Evolutionary conservation across 1,139 yeast species (phyloP), one percentile per base, ranked within the genome.

Genomic region (Candida pseudoviswanathii): DNA sequence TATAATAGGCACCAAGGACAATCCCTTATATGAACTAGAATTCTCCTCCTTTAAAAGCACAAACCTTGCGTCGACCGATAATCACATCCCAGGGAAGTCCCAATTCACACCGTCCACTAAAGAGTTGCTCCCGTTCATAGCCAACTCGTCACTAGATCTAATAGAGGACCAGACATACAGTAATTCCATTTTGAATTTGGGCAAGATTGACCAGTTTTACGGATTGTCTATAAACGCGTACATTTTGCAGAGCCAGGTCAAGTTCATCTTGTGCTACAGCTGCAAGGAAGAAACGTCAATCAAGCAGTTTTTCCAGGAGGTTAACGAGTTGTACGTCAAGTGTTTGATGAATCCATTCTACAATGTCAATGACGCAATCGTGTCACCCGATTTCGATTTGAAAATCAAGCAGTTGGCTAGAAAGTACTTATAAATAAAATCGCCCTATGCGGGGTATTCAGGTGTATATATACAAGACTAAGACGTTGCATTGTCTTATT

Each of bases 121-220:
- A 59, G 97, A 92, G 63, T 71, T 92, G 45, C 83, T 87, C 59
- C 97, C 97, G 22, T 92, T 91, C 62, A 85, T 95, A 33, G 80
- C 94, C 37, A 96, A 94, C 64, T 81, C 97, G 0, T 83, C 98
- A 2, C 71, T 95, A 38, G 99, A 94, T 64, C 75, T 94, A 22
- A 85, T 95, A 1, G 97, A 94, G 58, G 97, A 91, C 58, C 71
- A 83, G 2, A 97, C 91, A 61, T 92, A 96, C 96, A 79, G 82
- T 44, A 74, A 82, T 10, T 81, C 77, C 54, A 76, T 79, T 41
- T 75, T 86, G 63, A 81, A 89, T 60, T 70, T 91, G 54, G 94
- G 94, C 44, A 82, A 82, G 45, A 81, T 94, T 16, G 99, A 94
- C 68, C 84, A 86, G 43, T 94, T 91, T 66, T 89, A 92, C 64